phyloP scores from a whole-genome alignment of 768 basidiomycete genomes.

The Hypholoma fasciculare region DNA sequence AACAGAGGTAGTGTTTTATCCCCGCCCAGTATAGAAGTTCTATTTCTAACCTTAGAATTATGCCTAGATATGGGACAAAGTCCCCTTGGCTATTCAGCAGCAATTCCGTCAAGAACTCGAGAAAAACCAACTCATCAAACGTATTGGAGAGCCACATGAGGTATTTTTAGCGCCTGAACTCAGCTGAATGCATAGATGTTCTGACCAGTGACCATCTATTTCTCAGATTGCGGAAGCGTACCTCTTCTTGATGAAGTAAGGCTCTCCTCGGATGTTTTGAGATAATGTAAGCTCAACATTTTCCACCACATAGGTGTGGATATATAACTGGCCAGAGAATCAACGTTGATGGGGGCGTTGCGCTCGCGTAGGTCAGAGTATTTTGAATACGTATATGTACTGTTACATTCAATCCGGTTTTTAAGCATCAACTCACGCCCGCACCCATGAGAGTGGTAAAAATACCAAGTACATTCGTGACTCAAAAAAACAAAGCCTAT shows the following conservation, averaged over 20 bases:
- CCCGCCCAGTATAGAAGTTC: no score
- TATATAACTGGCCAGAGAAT: slow-evolving; percentile 3
- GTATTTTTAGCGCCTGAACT: not conserved
- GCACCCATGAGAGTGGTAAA: no score
- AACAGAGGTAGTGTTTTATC: not conserved
- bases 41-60: not conserved
- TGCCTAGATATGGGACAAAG: not conserved
- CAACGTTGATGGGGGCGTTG: not conserved
- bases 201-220: not conserved
- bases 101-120: not conserved
- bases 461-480: no score
- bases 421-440: no score
- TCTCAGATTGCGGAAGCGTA: slow-evolving; percentile 4
- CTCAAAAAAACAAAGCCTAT: no score
- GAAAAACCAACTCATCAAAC: slow-evolving; percentile 1
- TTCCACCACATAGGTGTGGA: not conserved
- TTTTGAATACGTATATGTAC: not conserved
- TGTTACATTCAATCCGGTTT: not conserved
- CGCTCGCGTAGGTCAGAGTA: not conserved
- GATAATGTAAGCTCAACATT: not conserved
- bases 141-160: slow-evolving; percentile 2
- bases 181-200: not conserved
- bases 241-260: slow-evolving; percentile 10
- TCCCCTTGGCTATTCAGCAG: not conserved
- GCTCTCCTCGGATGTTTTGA: not conserved